Conservation (phyloP, 2,329 filamentous ascomycete species). For the Talaromyces sp. region DNA sequence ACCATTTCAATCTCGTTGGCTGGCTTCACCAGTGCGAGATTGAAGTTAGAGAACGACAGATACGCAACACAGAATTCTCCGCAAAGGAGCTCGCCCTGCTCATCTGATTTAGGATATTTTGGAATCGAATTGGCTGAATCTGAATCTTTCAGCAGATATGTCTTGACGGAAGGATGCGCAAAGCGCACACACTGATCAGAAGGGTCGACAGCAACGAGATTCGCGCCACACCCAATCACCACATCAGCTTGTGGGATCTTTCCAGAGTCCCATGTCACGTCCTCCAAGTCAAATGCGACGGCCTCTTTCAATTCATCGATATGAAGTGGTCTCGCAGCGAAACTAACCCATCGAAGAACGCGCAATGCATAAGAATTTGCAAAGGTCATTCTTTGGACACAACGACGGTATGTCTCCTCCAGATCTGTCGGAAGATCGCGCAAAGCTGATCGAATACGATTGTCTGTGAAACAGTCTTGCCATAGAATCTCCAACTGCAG, state of each 20-base stretch:
- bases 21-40: slow-evolving; percentile 17
- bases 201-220: slow-evolving; percentile 22
- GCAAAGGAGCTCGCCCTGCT: slow-evolving; percentile 19
- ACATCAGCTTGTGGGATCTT: slow-evolving; percentile 20
- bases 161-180: slow-evolving; percentile 23
- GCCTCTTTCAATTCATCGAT: slow-evolving; percentile 25
- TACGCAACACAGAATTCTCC: slow-evolving; percentile 24
- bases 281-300: slow-evolving; percentile 20
- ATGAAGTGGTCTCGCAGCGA: slow-evolving; percentile 22
- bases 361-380: slow-evolving; percentile 11
- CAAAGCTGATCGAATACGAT: slow-evolving; percentile 20
- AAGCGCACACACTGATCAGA: slow-evolving; percentile 22
- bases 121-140: neutral
- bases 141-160: slow-evolving; percentile 20
- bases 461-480: slow-evolving; percentile 22
- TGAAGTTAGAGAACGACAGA: slow-evolving; percentile 23
- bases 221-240: slow-evolving; percentile 23
- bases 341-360: slow-evolving; percentile 24
- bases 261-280: slow-evolving; percentile 19
- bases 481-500: slow-evolving; percentile 25
- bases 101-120: slow-evolving; percentile 9
- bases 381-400: slow-evolving; percentile 19
- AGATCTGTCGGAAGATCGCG: slow-evolving; percentile 20
- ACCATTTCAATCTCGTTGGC: slow-evolving; percentile 2
- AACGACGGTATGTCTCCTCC: slow-evolving; percentile 23